Evolutionary conservation across 805 yeast species (phyloP), one percentile per base, ranked within the genome.

Genomic region (Wickerhamomyces canadensis): DNA sequence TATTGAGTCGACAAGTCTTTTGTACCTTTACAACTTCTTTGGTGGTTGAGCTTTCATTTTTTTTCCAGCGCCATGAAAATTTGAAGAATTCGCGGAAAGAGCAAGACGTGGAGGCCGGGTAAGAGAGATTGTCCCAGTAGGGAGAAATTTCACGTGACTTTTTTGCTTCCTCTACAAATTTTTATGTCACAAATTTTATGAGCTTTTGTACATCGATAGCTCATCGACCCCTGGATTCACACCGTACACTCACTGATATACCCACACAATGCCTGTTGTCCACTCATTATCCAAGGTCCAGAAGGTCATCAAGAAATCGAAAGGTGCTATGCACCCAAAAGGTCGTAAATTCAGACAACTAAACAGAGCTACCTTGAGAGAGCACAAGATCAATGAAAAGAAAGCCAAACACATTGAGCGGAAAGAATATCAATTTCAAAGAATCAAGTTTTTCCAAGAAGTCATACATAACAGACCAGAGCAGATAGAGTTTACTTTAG

Each of bases 341-440:
- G 96, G 97, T 9, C 74, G 96, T 37, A 91, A 88, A 60, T 83
- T 87, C 59, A 82, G 82, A 60, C 86, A 83, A 56, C 64, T 91
- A 35, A 80, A 80, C 38, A 69, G 93, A 45, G 97, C 97, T n/a
- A 77, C 95, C 2, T 62, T 87, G 31, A 74, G 98, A 59, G 94
- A 89, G 45, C 70, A 69, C 34, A 85, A 84, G 57, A 61, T 91
- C 35, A 73, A 68, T 26, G 67, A 68, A 35, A 76, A 73, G 55
- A 84, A 83, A 54, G 58, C 68, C 17, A 69, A 68, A 35, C 76
- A 75, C 48, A 59, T 70, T 23, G 81, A 78, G 41, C 75, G 76
- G 45, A 78, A 74, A 52, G 73, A 75, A 34, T 69, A 72, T 41
- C 86, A 80, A 45, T 67, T 78, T 40, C 65, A 75, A 40, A 70